Base-by-base conservation (phyloP, 2,329 filamentous ascomycete species). In the Fusarium sp. region DNA sequence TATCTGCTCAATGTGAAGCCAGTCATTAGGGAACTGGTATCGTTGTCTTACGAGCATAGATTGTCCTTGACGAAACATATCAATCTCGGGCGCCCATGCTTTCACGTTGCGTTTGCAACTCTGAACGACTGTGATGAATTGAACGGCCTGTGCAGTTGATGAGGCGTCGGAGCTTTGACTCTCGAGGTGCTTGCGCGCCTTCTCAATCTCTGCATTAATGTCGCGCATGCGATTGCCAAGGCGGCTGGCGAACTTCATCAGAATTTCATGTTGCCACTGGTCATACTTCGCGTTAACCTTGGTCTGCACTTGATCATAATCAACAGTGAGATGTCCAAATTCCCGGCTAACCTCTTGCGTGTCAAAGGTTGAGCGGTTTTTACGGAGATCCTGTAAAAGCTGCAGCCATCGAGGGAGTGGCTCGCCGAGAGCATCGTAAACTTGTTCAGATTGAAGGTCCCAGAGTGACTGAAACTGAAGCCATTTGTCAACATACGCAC, bases 281-380 rank as follows among this genome's bases (percentile, higher is more conserved):
- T 99, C 97, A 80, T 99, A 99, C 81, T 98, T 99, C 77, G 94
- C 94, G 78, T 98, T 99, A 81, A 99, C 96, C 82, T 97, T 98
- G 63, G 95, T 94, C 82, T 99, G 97, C 1, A 99, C 96, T 82
- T 99, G 97, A 77, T 98, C 96, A 78, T 99, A 99, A 80, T 99
- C 95, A 78, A 99, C 94, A 8, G 93, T 94, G 60, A 98, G 91
- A 81, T 97, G 95, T 9, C 96, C 96, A 79, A 99, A 99, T 3
- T 92, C 93, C 42, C 93, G 92, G 81, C 92, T 96, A 73, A 97
- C 94, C 80, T 98, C 96, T 14, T 95, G 97, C 3, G 95, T 99
- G 79, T 99, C 96, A 77, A 99, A 99, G 0, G 97, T 99, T 45
- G 94, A 92, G 58, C 96, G 92, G 45, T 94, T 96, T 83, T 98